Percentiles rank a stretch among this genome's conserved stretches.
phyloP scores from a whole-genome alignment of 345 rosid species.

The Eucalyptus pauciflora region DNA sequence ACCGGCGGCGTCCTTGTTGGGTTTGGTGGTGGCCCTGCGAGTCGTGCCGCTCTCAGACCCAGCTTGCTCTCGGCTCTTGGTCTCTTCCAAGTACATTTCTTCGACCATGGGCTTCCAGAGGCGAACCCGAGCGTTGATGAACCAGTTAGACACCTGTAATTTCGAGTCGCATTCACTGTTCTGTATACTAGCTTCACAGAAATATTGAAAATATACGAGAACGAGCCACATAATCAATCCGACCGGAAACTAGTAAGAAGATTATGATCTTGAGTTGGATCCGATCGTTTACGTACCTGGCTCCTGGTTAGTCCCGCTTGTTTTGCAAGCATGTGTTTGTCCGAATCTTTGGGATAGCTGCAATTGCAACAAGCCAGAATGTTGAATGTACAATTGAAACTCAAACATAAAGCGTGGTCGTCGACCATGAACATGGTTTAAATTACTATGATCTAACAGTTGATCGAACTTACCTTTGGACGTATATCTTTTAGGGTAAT shows the following conservation, averaged over 20 bases:
- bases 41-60: background rate
- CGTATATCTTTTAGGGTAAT: background rate
- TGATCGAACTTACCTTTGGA: background rate
- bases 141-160: slow-evolving; percentile 62
- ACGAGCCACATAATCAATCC: background rate
- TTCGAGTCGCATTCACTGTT: background rate
- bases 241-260: background rate
- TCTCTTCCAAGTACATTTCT: slow-evolving; percentile 65
- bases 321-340: slow-evolving; percentile 70
- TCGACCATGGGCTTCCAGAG: slow-evolving; percentile 93
- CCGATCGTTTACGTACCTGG: slow-evolving; percentile 27
- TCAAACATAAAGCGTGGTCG: background rate
- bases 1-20: background rate
- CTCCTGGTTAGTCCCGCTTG: slow-evolving; percentile 77
- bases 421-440: background rate
- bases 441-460: background rate
- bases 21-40: background rate
- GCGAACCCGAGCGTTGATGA: slow-evolving; percentile 76
- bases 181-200: background rate
- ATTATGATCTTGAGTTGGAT: background rate
- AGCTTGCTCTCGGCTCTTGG: slow-evolving; percentile 21
- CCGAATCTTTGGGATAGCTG: slow-evolving; percentile 81
- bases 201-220: background rate
- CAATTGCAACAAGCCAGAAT: background rate
- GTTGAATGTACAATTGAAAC: background rate